These are phyloP conservation scores for Hortiboletus campestris DNA, from an alignment of 768 basidiomycete genomes.

Conservation along the genomic window DNA sequence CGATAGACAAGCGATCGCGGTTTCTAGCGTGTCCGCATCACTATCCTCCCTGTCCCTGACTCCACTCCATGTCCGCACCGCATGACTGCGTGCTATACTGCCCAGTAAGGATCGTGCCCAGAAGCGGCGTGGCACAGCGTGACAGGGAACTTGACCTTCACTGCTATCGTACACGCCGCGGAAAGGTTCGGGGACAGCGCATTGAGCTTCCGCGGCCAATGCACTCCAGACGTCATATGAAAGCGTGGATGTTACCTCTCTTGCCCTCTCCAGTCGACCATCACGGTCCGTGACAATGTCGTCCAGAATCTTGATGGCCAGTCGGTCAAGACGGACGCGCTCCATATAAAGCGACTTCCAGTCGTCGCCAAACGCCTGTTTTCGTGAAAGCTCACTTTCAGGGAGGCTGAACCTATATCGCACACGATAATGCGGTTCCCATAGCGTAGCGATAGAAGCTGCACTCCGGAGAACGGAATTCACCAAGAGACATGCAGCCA, in stretches of 20 bases:
- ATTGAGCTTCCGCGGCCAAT: conserved; percentile 40
- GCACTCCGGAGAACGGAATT: conserved; percentile 44
- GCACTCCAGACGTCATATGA: conserved; percentile 58
- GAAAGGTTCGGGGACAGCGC: conserved; percentile 35
- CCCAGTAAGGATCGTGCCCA: conserved; percentile 50
- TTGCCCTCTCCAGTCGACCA: conserved; percentile 40
- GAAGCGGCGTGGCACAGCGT: conserved; percentile 44
- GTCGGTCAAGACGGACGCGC: conserved; percentile 43
- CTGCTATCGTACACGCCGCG: conserved; percentile 12
- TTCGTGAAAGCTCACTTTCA: conserved; percentile 37
- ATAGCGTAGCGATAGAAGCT: conserved; percentile 41
- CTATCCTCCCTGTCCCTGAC: conserved; percentile 8
- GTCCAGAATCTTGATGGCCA: conserved; percentile 41
- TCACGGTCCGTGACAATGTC: conserved; percentile 37
- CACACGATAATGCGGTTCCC: conserved; percentile 51
- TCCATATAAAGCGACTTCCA: conserved; percentile 48
- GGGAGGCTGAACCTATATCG: conserved; percentile 47
- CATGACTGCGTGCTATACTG: conserved; percentile 42
- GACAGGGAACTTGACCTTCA: conserved; percentile 12
- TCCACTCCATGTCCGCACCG: conserved; percentile 39
- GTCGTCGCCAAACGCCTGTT: conserved; percentile 30
- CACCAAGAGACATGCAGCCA: conserved; percentile 40
- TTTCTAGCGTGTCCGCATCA: conserved; percentile 37
- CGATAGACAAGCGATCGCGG: conserved; percentile 48
- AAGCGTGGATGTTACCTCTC: conserved; percentile 37